Evolutionary conservation across 768 basidiomycete genomes (phyloP), one percentile per base, ranked within the genome.

Genomic region (Pleurotus tuber-regium): DNA sequence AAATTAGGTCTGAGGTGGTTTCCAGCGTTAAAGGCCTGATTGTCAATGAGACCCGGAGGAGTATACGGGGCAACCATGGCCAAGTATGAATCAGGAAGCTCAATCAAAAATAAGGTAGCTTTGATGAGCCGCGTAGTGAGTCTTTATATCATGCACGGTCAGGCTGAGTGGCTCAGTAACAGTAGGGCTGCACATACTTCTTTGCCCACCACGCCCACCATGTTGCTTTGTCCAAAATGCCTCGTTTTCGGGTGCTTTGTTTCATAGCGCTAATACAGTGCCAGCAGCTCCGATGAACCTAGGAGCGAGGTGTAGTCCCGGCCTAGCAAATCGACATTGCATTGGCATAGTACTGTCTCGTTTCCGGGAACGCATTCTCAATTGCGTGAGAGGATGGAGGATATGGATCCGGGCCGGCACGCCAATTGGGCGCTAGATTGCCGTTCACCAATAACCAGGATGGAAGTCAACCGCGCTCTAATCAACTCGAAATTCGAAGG

Each of bases 401-500:
- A n/a, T n/a, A n/a, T n/a, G n/a, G n/a, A n/a, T 16, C 35, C 35
- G 35, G 35, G 4, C 35, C 35, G 35, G n/a, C n/a, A 19, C 35
- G 35, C 35, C 4, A 11, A 12, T 40, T 31, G 41, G 1, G 41
- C 18, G 41, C 18, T 42, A 10, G 26, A 8, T 16, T 19, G 38
- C 25, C 29, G 16, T 18, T 26, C 26, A 10, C 7, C 26, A 18
- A 16, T 14, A 33, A 21, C 14, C 66, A 31, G 30, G 46, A 48
- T 48, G 46, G 18, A 48, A 35, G 30, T 74, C 8, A 68, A 77
- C 4, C 78, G 79, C 35, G 61, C 73, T 25, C 75, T 92, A 12
- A 66, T 89, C 21, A 92, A 93, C 58, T 82, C 89, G 1, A 87
- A 86, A 57, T 94, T 94, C 52, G 91, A 94, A 57, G 88, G 87